Conservation (phyloP, 1,284 basidiomycete genomes). For the Puccinia coronata region DNA sequence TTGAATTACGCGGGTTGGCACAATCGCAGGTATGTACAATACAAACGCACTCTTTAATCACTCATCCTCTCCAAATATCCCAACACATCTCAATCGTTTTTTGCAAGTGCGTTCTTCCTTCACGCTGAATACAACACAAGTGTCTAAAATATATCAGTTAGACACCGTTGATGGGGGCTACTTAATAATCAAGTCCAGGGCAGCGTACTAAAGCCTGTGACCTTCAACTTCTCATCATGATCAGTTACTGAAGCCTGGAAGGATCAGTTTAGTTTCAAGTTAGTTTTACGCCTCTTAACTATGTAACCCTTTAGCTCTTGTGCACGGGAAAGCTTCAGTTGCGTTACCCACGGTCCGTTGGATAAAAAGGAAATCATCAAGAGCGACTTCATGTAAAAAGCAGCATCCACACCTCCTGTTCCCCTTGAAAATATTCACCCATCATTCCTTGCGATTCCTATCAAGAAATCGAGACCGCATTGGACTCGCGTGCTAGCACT, state of each 20-base stretch:
- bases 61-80: no score
- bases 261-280: neutral
- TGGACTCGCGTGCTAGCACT: neutral
- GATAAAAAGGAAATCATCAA: constrained; percentile 18
- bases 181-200: no score
- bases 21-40: no score
- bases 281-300: neutral
- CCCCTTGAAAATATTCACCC: neutral
- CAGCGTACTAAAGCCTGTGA: no score
- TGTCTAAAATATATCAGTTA: no score
- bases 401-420: neutral
- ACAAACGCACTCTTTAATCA: no score
- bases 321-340: neutral
- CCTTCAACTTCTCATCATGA: no score
- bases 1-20: no score
- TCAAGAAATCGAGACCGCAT: neutral
- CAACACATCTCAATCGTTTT: no score
- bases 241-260: neutral
- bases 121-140: no score
- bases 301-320: neutral
- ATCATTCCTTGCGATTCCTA: neutral
- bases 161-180: no score
- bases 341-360: neutral
- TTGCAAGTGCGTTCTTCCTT: no score
- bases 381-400: neutral